Base-by-base conservation (phyloP, 2,329 filamentous ascomycete species). In the Arthrinium puccinioides region DNA sequence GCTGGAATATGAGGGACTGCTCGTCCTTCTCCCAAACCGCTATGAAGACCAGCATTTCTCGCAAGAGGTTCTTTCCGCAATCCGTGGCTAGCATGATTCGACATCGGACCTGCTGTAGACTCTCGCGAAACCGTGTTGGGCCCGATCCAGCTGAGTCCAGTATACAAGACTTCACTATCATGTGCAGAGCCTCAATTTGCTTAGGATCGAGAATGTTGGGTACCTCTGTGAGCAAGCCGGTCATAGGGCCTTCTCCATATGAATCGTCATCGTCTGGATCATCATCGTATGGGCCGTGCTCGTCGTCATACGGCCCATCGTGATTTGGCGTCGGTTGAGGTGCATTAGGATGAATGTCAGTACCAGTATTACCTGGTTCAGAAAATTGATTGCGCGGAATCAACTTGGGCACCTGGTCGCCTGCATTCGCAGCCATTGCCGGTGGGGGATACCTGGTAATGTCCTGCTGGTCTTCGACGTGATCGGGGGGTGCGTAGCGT, bases 91-190 rank as follows among this genome's bases (percentile, higher is more conserved):
- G 69, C 34, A 97, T 76, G 54, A 96, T 84, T 54, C 94, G 85
- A 52, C 89, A 96, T 16, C 90, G 73, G 2, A 90, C 87, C 44
- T 88, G 87, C 59, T 96, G 88, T 62, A 95, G 80, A 54, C 90
- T 94, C 54, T 87, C 84, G 14, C 82, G 82, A 10, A 73, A 73
- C 9, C 68, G 61, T 30, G 81, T 84, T 7, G 78, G 64, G 0
- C 80, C 78, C 45, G 84, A 82, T 42, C 84, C 85, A 41, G 77
- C 71, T n/a, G 79, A 80, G 51, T 94, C 86, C 16, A 95, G 79
- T 37, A 97, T 94, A 44, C 89, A 94, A 11, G 87, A 89, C 67
- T 96, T 95, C 51, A 97, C 83, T 42, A 96, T 94, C 89, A 96
- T 95, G 38, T 94, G 90, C 37, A 97, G 66, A 6, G 92, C 89